Evolutionary conservation across 495 filamentous ascomycete species (phyloP), one percentile per base, ranked within the genome.

Genomic region (Mytilinidion resinicola): DNA sequence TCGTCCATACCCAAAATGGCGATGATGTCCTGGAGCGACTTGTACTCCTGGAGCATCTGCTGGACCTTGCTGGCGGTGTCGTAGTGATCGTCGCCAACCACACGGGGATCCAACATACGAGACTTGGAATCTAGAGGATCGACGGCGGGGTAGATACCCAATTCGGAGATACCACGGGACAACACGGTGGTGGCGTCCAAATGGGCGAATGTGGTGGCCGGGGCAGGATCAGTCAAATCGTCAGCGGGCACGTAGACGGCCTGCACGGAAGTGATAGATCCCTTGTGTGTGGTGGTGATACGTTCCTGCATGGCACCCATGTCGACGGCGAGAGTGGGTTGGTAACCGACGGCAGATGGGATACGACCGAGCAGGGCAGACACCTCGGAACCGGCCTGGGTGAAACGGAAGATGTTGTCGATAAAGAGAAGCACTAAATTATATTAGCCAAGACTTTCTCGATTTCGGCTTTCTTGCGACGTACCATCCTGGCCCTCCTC

Each of bases 381-480:
- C 85, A 98, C 93, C 81, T 98, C 93, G 72, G 93, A 97, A 90
- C 93, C 93, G 76, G 93, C 93, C 82, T 98, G 95, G 69, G 93
- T 98, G 88, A 98, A 98, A 73, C 93, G 90, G 89, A 96, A 96
- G 78, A 98, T 97, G 85, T 98, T 98, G 89, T 97, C 93, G 78
- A 96, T 96, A 83, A 92, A 96, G 77, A 96, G 89, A 73, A 96
- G 85, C 87, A 96, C 89, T 86, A 53, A 0, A 20, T 25, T 14
- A 25, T 49, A 9, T 49, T 49, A 49, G 46, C 17, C 7, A 49
- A 20, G 14, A 30, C 39, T 42, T 33, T 20, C 7, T 9, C 20
- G 21, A 49, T 49, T 30, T 49, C 21, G 1, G 25, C 14, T 33
- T 49, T 38, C 19, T 1, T 17, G 12, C 10, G 39, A 57, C 73